Evolutionary conservation across 1,284 basidiomycete genomes (phyloP).

Genomic region (Microstroma glucosiphilum): DNA sequence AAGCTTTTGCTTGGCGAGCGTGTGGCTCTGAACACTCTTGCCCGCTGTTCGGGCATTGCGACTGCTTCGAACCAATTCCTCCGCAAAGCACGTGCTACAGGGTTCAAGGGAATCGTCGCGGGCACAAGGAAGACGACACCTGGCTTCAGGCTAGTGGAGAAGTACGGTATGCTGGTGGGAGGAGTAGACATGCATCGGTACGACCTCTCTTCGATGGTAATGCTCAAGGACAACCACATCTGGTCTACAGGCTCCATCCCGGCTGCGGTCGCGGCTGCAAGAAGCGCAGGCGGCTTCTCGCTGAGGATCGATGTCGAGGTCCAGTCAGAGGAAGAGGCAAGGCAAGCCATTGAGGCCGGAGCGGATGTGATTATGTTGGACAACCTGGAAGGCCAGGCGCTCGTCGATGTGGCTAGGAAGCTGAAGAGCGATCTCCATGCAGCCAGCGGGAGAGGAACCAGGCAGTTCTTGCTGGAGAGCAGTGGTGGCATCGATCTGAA

Average conservation of each 20-base stretch:
- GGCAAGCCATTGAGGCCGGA: conserved; percentile 90
- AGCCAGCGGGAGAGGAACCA: neutral
- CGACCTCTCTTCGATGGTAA: conserved; percentile 96
- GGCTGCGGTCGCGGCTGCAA: conserved; percentile 73
- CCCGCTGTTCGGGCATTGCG: conserved; percentile 92
- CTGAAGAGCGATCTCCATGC: conserved; percentile 27
- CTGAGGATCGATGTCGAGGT: conserved; percentile 93
- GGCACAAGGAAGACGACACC: conserved; percentile 97
- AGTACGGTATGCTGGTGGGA: conserved; percentile 97
- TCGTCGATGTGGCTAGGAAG: conserved; percentile 31
- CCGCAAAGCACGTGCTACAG: conserved; percentile 69
- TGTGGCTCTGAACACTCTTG: conserved; percentile 86
- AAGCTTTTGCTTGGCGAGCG: conserved; percentile 88
- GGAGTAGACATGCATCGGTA: conserved; percentile 95
- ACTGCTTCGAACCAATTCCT: conserved; percentile 77
- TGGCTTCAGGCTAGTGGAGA: conserved; percentile 87
- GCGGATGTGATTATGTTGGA: conserved; percentile 98
- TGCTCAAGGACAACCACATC: conserved; percentile 99
- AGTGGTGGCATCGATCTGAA: conserved; percentile 44
- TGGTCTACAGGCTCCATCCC: conserved; percentile 95
- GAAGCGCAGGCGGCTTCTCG: conserved; percentile 84
- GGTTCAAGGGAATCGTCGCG: conserved; percentile 82
- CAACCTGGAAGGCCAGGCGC: conserved; percentile 42
- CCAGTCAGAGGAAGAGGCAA: conserved; percentile 75
- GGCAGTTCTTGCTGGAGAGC: conserved; percentile 43